Conservation (phyloP, 2,329 filamentous ascomycete species). For the Paecilomyces fulvus region DNA sequence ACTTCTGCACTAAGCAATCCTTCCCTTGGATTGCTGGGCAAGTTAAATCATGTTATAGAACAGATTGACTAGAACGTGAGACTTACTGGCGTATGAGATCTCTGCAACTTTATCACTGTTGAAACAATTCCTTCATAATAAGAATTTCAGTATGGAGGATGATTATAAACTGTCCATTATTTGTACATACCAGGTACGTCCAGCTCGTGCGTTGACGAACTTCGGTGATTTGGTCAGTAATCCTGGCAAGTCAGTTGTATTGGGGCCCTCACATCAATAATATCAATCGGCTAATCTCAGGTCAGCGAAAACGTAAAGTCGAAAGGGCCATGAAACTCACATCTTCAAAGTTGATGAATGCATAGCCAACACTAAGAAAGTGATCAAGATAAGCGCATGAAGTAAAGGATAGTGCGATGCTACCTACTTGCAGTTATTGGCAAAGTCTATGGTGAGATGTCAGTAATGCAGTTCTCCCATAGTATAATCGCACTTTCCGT, state of each 20-base stretch:
- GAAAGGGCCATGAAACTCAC: conserved; percentile 40
- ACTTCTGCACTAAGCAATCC: conserved; percentile 86
- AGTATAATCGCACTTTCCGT: not conserved
- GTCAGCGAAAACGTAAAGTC: conserved; percentile 27
- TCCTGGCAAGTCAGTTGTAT: conserved; percentile 3
- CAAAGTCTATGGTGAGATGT: conserved; percentile 50
- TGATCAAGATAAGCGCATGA: conserved; percentile 1
- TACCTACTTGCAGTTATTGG: conserved; percentile 72
- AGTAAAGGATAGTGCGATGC: not conserved
- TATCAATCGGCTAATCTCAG: conserved; percentile 54
- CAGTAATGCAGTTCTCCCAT: not conserved
- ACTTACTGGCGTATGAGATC: conserved; percentile 88
- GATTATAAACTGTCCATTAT: not conserved
- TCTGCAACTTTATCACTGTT: conserved; percentile 78
- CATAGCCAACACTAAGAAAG: conserved; percentile 72
- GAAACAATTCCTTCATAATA: conserved; percentile 59
- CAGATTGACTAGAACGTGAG: not conserved
- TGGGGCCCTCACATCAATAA: conserved; percentile 55
- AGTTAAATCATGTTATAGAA: conserved; percentile 17
- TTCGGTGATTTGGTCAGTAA: conserved; percentile 22
- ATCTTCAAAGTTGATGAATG: conserved; percentile 90
- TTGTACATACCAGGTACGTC: conserved; percentile 55
- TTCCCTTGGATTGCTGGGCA: conserved; percentile 74
- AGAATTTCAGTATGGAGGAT: conserved; percentile 7
- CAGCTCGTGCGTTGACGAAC: conserved; percentile 64